A percentile compares a stretch with the other conserved stretches of the same genome.
Conservation (phyloP, 768 basidiomycete species). For the Boletus tomentosulus region DNA sequence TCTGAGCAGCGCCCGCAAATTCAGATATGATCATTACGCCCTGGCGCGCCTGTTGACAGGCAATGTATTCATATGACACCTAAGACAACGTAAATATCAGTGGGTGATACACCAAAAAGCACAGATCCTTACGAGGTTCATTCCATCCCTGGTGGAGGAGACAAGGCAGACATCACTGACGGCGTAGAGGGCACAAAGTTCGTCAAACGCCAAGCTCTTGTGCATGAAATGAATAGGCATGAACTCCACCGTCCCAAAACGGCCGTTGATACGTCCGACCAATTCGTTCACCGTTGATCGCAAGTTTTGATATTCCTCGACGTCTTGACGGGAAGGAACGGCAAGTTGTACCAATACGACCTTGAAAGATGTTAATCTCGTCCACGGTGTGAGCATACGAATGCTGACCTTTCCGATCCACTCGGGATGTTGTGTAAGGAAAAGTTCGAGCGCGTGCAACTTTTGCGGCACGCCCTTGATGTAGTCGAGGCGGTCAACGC, state of each 20-base stretch:
- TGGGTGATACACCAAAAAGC: constrained; percentile 4
- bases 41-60: constrained; percentile 87
- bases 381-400: background rate
- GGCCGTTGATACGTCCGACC: constrained; percentile 96
- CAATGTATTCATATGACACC: constrained; percentile 99
- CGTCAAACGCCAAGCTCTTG: constrained; percentile 88
- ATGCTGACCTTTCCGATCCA: constrained; percentile 89
- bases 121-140: constrained; percentile 79
- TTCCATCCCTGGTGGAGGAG: constrained; percentile 93
- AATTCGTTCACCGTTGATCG: constrained; percentile 95
- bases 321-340: constrained; percentile 95
- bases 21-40: constrained; percentile 98
- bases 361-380: constrained; percentile 33
- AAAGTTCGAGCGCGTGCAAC: constrained; percentile 92
- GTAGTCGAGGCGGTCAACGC: constrained; percentile 97
- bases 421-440: constrained; percentile 96
- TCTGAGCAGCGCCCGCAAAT: constrained; percentile 96
- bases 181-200: constrained; percentile 96
- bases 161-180: constrained; percentile 95
- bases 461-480: constrained; percentile 99
- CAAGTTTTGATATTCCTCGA: constrained; percentile 98
- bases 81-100: constrained; percentile 30
- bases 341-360: constrained; percentile 96
- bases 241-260: constrained; percentile 98
- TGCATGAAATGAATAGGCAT: constrained; percentile 99